Evolutionary conservation across 495 filamentous ascomycete species (phyloP).

Genomic region (Neohortaea acidophila): DNA sequence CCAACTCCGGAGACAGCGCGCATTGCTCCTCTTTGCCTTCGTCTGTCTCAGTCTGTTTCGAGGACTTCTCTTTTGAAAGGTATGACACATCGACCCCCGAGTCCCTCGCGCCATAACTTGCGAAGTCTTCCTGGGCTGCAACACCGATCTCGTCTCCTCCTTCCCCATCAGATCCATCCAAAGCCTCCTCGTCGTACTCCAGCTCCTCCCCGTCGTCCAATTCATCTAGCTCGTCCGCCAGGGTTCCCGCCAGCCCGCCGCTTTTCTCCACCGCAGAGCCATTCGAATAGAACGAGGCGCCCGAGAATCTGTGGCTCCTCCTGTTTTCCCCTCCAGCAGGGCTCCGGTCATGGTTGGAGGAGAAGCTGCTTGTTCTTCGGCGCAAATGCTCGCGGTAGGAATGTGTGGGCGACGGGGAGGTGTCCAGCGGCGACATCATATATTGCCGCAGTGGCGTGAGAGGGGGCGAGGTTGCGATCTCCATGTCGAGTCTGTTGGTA

Average conservation of each 20-base stretch:
- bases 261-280: slow-evolving; percentile 9
- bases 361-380: slow-evolving; percentile 16
- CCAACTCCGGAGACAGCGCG: slow-evolving; percentile 10
- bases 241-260: slow-evolving; percentile 14
- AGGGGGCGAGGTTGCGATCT: slow-evolving; percentile 9
- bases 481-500: slow-evolving; percentile 2
- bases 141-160: slow-evolving; percentile 5
- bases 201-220: slow-evolving; percentile 16
- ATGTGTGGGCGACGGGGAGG: slow-evolving; percentile 12
- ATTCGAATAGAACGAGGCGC: slow-evolving; percentile 13
- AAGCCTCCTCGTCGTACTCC: slow-evolving; percentile 4
- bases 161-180: slow-evolving; percentile 1
- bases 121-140: neutral
- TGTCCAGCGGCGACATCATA: slow-evolving; percentile 14
- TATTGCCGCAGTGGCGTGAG: slow-evolving; percentile 14
- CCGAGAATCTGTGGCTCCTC: slow-evolving; percentile 10
- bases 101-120: slow-evolving; percentile 11
- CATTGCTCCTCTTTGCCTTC: slow-evolving; percentile 1
- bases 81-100: slow-evolving; percentile 17
- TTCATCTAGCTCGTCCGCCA: slow-evolving; percentile 19
- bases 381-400: slow-evolving; percentile 3
- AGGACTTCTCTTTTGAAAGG: slow-evolving; percentile 8
- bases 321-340: slow-evolving; percentile 4
- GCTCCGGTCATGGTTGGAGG: slow-evolving; percentile 14
- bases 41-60: slow-evolving; percentile 3